Conservation (phyloP, 75 land plant genomes). For the Pseudotsuga menziesii region DNA sequence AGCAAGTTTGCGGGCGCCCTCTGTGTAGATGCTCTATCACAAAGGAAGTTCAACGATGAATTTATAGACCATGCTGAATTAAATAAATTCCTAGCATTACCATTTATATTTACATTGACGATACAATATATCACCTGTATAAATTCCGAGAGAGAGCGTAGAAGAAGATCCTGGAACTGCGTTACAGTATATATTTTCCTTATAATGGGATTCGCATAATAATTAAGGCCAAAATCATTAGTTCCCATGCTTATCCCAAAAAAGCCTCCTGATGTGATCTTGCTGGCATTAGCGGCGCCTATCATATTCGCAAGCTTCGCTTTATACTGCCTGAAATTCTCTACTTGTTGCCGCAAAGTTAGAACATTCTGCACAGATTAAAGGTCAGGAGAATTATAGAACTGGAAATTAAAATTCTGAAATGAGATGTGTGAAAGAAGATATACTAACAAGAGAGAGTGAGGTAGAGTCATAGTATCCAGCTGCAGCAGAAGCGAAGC, state of each 20-base stretch:
- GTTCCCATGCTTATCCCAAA: conserved; percentile 59
- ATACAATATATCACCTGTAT: conserved; percentile 37
- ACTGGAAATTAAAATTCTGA: no score
- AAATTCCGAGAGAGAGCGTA: conserved; percentile 29
- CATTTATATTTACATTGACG: background rate
- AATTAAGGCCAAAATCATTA: conserved; percentile 75
- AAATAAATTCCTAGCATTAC: no score
- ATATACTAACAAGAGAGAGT: no score
- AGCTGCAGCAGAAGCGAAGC: conserved; percentile 6
- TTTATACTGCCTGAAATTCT: conserved; percentile 55
- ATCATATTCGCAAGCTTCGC: conserved; percentile 25
- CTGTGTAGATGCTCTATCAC: conserved; percentile 40
- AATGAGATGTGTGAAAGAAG: no score
- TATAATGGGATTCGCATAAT: conserved; percentile 67
- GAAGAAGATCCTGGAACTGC: conserved; percentile 45
- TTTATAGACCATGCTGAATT: no score
- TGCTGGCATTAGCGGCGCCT: conserved; percentile 30
- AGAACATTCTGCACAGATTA: conserved; percentile 15
- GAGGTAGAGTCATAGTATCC: background rate
- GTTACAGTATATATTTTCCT: conserved; percentile 26
- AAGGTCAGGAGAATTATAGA: no score
- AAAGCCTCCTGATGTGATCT: conserved; percentile 40
- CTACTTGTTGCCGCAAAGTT: conserved; percentile 42
- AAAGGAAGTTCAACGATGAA: background rate
- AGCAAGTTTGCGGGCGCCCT: conserved; percentile 56